Evolutionary conservation across 148 eudicot genomes (phyloP), one percentile per base, ranked within the genome.

Genomic region (Chenopodium suecicum): DNA sequence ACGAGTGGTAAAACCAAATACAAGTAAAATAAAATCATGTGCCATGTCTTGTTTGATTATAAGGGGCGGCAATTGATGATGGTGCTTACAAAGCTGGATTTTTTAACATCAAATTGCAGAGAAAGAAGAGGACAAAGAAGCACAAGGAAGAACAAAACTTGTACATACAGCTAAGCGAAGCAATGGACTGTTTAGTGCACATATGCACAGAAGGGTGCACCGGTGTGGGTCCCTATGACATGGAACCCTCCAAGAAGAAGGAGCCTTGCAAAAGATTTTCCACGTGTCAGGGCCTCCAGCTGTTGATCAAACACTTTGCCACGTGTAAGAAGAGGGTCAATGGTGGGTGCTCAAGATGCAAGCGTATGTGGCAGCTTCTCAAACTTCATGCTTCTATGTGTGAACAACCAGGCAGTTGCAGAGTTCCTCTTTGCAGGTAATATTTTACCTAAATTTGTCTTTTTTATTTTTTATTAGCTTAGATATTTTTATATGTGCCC

Each of bases 371-470:
- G 97, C 98, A 95, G 80, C 91, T 95, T 12, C 92, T 95, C 34
- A 86, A 89, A 77, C 89, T 95, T 44, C 98, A 95, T 34, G 89
- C 97, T 23, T 92, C 91, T 17, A 82, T 95, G 19, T 95, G 98
- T 86, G 95, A 95, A 25, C 92, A 88, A 14, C 85, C 89, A 70
- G 89, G 89, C 64, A 85, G 68, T 27, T 95, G 98, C 88, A 87
- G 84, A 84, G 98, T 95, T 78, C 98, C 97, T 23, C 90, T 95
- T 32, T 93, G 98, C 95, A 91, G 98, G 98, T 94, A 87, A 71
- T 52, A 19, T 68, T 68, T 20, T 71, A 79, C 25, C 64, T 54
- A 19, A 2, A 75, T 70, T 50, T 71, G 25, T 29, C 41, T 70
- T 48, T 29, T 16, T 32, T 31, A 23, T 23, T 23, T 23, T 23